A percentile compares a stretch with the other conserved stretches of the same genome.
These are phyloP conservation scores for Meredithiella fracta DNA, from an alignment of 2,329 filamentous ascomycete species.

Conservation along the genomic window DNA sequence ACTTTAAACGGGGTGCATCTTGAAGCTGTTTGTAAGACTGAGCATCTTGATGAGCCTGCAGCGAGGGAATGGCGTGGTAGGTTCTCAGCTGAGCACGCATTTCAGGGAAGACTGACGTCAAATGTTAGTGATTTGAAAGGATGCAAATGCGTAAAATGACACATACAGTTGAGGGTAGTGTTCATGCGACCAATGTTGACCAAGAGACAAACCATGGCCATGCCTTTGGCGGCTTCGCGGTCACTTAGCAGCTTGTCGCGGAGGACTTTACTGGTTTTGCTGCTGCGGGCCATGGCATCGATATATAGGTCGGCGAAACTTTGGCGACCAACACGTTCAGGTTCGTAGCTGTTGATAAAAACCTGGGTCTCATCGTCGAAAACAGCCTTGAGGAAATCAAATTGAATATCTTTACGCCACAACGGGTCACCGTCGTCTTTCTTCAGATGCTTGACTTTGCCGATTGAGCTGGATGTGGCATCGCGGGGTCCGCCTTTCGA, in stretches of 20 bases:
- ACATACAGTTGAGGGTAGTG: constrained; percentile 86
- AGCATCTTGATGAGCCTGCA: constrained; percentile 87
- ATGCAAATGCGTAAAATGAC: not conserved
- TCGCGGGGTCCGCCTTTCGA: constrained; percentile 19
- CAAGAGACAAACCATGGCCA: constrained; percentile 97
- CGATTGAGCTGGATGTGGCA: constrained; percentile 27
- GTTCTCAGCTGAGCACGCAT: constrained; percentile 96
- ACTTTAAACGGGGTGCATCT: constrained; percentile 88
- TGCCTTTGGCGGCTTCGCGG: constrained; percentile 79
- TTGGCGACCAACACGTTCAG: constrained; percentile 40
- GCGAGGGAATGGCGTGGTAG: constrained; percentile 91
- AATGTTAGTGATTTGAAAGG: constrained; percentile 1
- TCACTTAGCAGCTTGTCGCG: constrained; percentile 93
- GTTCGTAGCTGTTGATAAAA: constrained; percentile 84
- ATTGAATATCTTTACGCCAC: constrained; percentile 78
- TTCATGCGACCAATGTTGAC: constrained; percentile 99
- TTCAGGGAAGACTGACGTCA: constrained; percentile 72
- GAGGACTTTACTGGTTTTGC: constrained; percentile 96
- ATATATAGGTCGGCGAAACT: constrained; percentile 94
- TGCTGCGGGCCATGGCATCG: constrained; percentile 95
- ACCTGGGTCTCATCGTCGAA: constrained; percentile 59
- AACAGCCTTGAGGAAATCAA: constrained; percentile 65
- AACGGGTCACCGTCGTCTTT: constrained; percentile 78
- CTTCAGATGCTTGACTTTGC: constrained; percentile 71
- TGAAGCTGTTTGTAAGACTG: constrained; percentile 97